Conservation (phyloP, 495 filamentous ascomycete genomes). For the Aspergillus egyptiacus region DNA sequence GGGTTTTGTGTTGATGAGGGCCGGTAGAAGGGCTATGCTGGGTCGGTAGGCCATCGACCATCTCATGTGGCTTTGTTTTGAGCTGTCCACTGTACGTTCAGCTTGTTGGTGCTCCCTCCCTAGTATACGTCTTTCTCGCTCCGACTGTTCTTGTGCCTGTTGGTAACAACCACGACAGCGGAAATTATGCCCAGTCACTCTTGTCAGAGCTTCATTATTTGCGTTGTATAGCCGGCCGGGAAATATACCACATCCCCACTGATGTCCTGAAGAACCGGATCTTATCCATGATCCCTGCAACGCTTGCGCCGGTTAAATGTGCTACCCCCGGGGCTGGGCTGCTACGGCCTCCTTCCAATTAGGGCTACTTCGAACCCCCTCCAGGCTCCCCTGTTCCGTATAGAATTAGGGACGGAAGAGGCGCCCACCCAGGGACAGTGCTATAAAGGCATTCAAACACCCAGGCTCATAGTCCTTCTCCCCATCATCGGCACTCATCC, state of each 20-base stretch:
- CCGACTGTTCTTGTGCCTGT: too few species aligned
- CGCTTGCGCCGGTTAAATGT: background rate
- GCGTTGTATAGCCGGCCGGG: background rate
- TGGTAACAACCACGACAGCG: too few species aligned
- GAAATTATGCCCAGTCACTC: too few species aligned
- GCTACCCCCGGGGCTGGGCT: background rate
- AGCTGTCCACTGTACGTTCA: too few species aligned
- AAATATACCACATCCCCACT: background rate
- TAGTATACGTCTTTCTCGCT: too few species aligned
- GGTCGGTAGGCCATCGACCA: too few species aligned
- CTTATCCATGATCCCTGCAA: background rate
- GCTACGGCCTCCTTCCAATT: background rate
- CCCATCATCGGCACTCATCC: background rate
- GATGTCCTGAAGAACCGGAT: conserved; percentile 5
- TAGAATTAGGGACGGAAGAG: background rate
- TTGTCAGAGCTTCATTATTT: background rate
- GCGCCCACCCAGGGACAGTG: background rate
- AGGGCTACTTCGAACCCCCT: background rate
- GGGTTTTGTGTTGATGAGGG: background rate
- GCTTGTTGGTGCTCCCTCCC: too few species aligned
- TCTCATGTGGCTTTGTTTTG: too few species aligned
- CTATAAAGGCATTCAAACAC: background rate
- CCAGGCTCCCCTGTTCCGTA: background rate
- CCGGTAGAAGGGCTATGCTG: background rate
- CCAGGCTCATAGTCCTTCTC: background rate